Evolutionary conservation across 768 basidiomycete species (phyloP).

Genomic region (Phallus indusiatus): DNA sequence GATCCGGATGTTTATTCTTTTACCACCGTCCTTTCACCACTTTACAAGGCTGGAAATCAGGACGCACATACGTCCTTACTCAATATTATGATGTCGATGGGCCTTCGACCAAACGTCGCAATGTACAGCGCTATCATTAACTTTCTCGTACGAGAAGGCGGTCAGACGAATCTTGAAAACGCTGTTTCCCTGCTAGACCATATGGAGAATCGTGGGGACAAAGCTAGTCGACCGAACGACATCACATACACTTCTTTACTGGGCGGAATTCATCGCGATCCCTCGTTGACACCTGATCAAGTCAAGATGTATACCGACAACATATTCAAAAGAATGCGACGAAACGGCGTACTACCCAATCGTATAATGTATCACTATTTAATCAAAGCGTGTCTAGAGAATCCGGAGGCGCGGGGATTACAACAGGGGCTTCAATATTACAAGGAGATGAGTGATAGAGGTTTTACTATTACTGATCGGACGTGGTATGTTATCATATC

Average conservation of each 20-base stretch:
- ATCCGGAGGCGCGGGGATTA: constrained; percentile 39
- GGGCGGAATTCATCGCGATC: constrained; percentile 55
- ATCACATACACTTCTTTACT: constrained; percentile 81
- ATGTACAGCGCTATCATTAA: constrained; percentile 77
- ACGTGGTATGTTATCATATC: constrained; percentile 73
- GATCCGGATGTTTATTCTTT: constrained; percentile 77
- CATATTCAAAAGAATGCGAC: constrained; percentile 52
- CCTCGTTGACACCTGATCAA: constrained; percentile 36
- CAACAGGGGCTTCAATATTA: constrained; percentile 49
- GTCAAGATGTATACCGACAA: constrained; percentile 38
- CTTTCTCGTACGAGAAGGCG: constrained; percentile 52
- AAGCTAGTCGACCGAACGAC: constrained; percentile 50
- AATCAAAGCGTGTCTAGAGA: constrained; percentile 55
- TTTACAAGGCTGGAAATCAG: constrained; percentile 56
- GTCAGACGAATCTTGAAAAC: constrained; percentile 37
- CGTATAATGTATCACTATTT: constrained; percentile 70
- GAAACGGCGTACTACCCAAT: constrained; percentile 42
- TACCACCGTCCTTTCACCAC: constrained; percentile 73
- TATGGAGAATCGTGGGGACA: constrained; percentile 53
- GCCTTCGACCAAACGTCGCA: constrained; percentile 62
- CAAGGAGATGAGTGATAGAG: constrained; percentile 45
- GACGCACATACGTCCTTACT: constrained; percentile 61
- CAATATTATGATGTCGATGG: constrained; percentile 65
- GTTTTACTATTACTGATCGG: constrained; percentile 41
- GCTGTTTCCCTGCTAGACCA: constrained; percentile 59